Conservation (phyloP, 768 basidiomycete species). For the Mycena pura region DNA sequence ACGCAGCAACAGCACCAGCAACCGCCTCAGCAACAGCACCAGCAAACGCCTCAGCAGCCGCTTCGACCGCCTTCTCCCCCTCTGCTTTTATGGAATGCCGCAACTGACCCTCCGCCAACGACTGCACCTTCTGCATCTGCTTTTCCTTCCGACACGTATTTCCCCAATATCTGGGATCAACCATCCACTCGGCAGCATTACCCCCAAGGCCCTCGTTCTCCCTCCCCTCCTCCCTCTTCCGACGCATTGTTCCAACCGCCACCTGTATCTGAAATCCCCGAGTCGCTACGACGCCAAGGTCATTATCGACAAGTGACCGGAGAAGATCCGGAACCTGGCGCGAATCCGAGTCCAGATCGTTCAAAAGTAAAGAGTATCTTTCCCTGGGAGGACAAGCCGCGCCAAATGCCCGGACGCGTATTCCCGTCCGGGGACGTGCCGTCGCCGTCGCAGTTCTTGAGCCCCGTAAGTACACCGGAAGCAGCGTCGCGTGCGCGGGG, state of each 20-base stretch:
- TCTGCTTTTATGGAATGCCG: slow-evolving; percentile 81
- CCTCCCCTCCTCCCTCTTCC: slow-evolving; percentile 48
- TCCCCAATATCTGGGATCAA: slow-evolving; percentile 87
- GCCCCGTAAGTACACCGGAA: slow-evolving; percentile 42
- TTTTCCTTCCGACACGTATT: slow-evolving; percentile 80
- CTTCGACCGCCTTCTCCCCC: slow-evolving; percentile 64
- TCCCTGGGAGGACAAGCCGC: slow-evolving; percentile 91
- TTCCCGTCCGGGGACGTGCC: slow-evolving; percentile 74
- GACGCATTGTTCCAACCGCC: slow-evolving; percentile 67
- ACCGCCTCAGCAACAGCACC: slow-evolving; percentile 27
- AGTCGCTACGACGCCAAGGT: slow-evolving; percentile 69
- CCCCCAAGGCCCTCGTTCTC: slow-evolving; percentile 34
- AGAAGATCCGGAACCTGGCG: slow-evolving; percentile 47
- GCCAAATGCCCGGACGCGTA: slow-evolving; percentile 69
- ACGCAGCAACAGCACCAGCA: slow-evolving; percentile 22
- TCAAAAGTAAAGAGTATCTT: slow-evolving; percentile 81
- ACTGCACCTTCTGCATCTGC: slow-evolving; percentile 57
- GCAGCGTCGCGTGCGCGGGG: slow-evolving; percentile 40
- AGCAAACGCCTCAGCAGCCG: slow-evolving; percentile 36
- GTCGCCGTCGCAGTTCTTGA: slow-evolving; percentile 52
- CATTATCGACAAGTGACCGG: slow-evolving; percentile 73
- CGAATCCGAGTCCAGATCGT: slow-evolving; percentile 67
- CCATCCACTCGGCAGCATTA: slow-evolving; percentile 50
- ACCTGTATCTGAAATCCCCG: slow-evolving; percentile 66
- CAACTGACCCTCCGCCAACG: slow-evolving; percentile 79